These are phyloP conservation scores for Russula abietina DNA, from an alignment of 768 basidiomycete species.

Conservation along the genomic window DNA sequence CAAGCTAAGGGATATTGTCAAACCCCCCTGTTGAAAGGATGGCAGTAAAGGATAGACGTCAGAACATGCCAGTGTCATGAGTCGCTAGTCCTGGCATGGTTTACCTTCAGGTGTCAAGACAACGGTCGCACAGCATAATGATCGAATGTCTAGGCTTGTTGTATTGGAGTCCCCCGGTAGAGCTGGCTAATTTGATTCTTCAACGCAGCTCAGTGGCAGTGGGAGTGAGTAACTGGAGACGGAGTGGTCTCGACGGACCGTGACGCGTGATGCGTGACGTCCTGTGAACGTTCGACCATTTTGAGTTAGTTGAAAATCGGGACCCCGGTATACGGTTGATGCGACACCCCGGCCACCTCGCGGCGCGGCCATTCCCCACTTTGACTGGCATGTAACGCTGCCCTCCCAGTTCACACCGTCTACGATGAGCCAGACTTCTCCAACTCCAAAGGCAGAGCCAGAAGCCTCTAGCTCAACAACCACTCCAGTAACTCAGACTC, in stretches of 20 bases:
- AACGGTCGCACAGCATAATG: too few relatives aligned
- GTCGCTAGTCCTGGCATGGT: too few relatives aligned
- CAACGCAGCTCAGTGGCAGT: too few relatives aligned
- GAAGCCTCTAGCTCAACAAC: slow-evolving; percentile 12
- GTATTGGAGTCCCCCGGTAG: too few relatives aligned
- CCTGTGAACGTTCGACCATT: too few relatives aligned
- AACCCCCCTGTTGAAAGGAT: not conserved
- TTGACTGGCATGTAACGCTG: not conserved
- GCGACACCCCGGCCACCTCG: not conserved
- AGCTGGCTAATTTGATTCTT: too few relatives aligned
- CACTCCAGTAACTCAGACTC: slow-evolving; percentile 12
- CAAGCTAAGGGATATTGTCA: not conserved
- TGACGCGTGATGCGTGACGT: too few relatives aligned
- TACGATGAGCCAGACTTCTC: slow-evolving; percentile 17
- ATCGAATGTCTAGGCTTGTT: too few relatives aligned
- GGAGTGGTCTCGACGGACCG: too few relatives aligned
- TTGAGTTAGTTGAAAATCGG: not conserved
- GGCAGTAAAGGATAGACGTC: not conserved
- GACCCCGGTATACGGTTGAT: not conserved
- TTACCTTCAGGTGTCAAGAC: too few relatives aligned
- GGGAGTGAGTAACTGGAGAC: too few relatives aligned
- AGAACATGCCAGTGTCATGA: too few relatives aligned
- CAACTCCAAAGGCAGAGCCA: slow-evolving; percentile 15
- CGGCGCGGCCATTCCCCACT: not conserved
- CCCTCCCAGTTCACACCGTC: not conserved